phyloP scores from a whole-genome alignment of 805 yeast species.

The Kazachstania psychrophila region DNA sequence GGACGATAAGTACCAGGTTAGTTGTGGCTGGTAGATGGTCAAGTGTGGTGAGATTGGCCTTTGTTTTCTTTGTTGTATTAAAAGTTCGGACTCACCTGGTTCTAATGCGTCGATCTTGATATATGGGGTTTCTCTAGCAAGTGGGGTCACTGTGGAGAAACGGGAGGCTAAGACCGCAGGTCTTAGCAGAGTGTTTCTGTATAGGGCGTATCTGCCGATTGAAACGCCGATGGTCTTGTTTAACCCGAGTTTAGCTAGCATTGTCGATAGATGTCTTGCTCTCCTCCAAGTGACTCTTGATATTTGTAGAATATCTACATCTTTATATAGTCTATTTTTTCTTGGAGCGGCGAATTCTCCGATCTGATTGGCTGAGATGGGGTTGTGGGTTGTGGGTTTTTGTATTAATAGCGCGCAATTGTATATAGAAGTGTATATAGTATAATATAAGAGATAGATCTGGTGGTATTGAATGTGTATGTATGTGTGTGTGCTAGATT shows the following conservation, averaged over 20 bases:
- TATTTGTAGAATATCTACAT: no score
- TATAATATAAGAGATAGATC: no score
- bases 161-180: no score
- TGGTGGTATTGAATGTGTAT: no score
- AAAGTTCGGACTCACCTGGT: slow-evolving; percentile 27
- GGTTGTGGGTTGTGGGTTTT: no score
- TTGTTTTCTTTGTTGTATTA: slow-evolving; percentile 71
- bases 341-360: no score
- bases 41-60: slow-evolving; percentile 91
- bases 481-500: no score
- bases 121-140: slow-evolving; percentile 1
- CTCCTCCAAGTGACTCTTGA: no score
- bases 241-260: slow-evolving; percentile 1
- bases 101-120: neutral
- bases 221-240: neutral
- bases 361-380: no score
- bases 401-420: no score
- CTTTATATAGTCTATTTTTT: no score
- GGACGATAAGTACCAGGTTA: slow-evolving; percentile 73
- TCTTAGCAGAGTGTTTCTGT: neutral
- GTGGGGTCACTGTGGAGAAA: neutral
- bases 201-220: neutral
- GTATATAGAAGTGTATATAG: no score
- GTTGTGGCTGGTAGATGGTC: slow-evolving; percentile 81
- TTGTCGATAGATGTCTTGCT: neutral